Percentiles rank a stretch among this genome's conserved stretches.
Evolutionary conservation across 2,329 filamentous ascomycete species (phyloP).

Genomic region (Nigrospora oryzae): DNA sequence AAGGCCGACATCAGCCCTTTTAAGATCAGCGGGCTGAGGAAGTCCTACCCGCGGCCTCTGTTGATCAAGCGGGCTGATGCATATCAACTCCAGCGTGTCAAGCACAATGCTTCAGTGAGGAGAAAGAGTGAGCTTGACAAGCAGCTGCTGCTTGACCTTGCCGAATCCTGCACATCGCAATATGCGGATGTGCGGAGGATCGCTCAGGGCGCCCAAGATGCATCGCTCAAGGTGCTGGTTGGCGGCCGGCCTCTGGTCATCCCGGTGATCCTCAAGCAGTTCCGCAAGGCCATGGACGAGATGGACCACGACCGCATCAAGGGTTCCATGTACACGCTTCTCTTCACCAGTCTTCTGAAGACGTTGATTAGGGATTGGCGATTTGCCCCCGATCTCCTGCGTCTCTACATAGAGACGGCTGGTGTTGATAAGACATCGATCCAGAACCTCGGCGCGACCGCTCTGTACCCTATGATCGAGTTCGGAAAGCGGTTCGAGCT

Average conservation of each 20-base stretch:
- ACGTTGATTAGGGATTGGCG: slow-evolving; percentile 90
- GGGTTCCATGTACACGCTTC: slow-evolving; percentile 81
- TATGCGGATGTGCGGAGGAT: slow-evolving; percentile 96
- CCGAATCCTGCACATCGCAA: slow-evolving; percentile 78
- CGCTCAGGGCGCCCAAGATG: slow-evolving; percentile 86
- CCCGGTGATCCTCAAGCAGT: slow-evolving; percentile 70
- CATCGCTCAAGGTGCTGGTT: slow-evolving; percentile 83
- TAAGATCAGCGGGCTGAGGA: slow-evolving; percentile 87
- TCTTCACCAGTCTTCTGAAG: slow-evolving; percentile 83
- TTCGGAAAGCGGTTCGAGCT: slow-evolving; percentile 84
- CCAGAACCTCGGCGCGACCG: slow-evolving; percentile 75
- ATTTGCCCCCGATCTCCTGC: slow-evolving; percentile 83
- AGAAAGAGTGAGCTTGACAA: slow-evolving; percentile 89
- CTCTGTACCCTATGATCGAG: slow-evolving; percentile 79
- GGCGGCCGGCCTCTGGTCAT: slow-evolving; percentile 85
- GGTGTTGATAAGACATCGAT: slow-evolving; percentile 91
- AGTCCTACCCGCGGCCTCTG: slow-evolving; percentile 87
- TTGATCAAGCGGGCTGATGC: slow-evolving; percentile 87
- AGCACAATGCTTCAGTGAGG: slow-evolving; percentile 84
- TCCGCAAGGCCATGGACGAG: slow-evolving; percentile 69
- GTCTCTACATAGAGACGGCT: slow-evolving; percentile 81
- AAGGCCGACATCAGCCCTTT: slow-evolving; percentile 83
- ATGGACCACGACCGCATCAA: slow-evolving; percentile 90
- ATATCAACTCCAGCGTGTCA: slow-evolving; percentile 88
- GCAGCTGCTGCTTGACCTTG: slow-evolving; percentile 73